phyloP scores from a whole-genome alignment of 371 early-diverging fungal genomes.

The Rhizopus arrhizus region DNA sequence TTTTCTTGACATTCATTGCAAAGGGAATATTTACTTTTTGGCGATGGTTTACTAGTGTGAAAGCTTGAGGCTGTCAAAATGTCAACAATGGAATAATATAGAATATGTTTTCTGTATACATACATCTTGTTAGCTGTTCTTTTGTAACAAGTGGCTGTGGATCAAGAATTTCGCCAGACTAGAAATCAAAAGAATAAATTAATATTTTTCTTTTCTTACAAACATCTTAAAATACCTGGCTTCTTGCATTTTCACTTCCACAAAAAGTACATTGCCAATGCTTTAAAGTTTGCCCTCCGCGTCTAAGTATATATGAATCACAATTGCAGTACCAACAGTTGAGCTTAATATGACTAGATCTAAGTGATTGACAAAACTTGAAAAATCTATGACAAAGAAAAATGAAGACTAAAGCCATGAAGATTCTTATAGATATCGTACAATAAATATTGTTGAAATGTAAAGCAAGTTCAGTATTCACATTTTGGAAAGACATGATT shows the following conservation, averaged over 20 bases:
- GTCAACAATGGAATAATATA: neutral
- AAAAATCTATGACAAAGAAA: no score
- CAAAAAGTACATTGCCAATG: conserved; percentile 32
- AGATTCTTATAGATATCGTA: no score
- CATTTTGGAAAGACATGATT: no score
- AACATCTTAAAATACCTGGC: conserved; percentile 19
- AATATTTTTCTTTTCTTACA: neutral
- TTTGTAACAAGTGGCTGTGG: neutral
- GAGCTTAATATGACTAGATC: conserved; percentile 12
- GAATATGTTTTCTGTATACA: neutral
- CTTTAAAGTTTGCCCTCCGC: conserved; percentile 20
- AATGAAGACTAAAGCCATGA: no score
- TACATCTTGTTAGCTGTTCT: neutral
- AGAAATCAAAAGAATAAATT: neutral
- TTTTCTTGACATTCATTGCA: conserved; percentile 3
- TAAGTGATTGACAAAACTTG: neutral
- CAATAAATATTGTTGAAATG: no score
- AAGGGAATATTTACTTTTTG: neutral
- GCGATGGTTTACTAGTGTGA: neutral
- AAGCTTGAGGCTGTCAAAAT: neutral
- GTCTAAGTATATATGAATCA: conserved; percentile 26
- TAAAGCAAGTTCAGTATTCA: no score
- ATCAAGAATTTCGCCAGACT: conserved; percentile 1
- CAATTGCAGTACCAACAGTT: conserved; percentile 43
- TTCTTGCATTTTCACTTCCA: conserved; percentile 27